Base-by-base conservation (phyloP, 1,284 basidiomycete species). In the Heterobasidion occidentale region DNA sequence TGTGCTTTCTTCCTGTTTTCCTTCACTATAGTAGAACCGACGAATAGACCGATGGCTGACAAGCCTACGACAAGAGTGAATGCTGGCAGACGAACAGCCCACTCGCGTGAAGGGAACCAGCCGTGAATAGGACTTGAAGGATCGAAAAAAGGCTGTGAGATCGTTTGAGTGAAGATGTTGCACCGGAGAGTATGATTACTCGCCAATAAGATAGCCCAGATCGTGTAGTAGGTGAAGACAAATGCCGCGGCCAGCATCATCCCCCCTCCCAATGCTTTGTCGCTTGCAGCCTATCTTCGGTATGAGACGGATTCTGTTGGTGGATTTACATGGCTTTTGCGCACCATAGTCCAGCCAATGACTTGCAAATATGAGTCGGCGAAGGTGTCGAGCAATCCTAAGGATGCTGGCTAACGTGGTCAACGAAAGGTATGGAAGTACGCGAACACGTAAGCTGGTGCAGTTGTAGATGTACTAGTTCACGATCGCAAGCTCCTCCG, bases 191-290 rank as follows among this genome's bases (percentile, higher is more conserved):
- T n/a, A 20, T 45, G 38, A 33, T 42, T 8, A 76, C 83, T 63
- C 64, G 94, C 94, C 54, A 94, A 78, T 46, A 97, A 74, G 52
- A 97, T 77, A 8, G 93, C 87, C 94, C 94, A 97, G 46, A 80
- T 79, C 4, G 93, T 94, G 71, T 97, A 98, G 70, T 97, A 97
- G 19, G 80, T 73, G 72, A 96, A 96, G 48, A 92, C 83, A 56
- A 84, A 71, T 4, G 81, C 79, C 35, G 92, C 90, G 60, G 81
- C 77, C 62, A 90, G 74, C 66, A 97, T 83, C 88, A 95, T 90
- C 34, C 75, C 65, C 51, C 86, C 83, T 56, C 94, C 94, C 19
- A 94, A 74, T 50, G 80, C 72, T 74, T 90, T 94, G 71, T 96
- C 94, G 60, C 85, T 91, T 58, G 81, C 69, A 36, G 83, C 86